Evolutionary conservation across 805 yeast species (phyloP).

Genomic region (Kluyveromyces starmeri): DNA sequence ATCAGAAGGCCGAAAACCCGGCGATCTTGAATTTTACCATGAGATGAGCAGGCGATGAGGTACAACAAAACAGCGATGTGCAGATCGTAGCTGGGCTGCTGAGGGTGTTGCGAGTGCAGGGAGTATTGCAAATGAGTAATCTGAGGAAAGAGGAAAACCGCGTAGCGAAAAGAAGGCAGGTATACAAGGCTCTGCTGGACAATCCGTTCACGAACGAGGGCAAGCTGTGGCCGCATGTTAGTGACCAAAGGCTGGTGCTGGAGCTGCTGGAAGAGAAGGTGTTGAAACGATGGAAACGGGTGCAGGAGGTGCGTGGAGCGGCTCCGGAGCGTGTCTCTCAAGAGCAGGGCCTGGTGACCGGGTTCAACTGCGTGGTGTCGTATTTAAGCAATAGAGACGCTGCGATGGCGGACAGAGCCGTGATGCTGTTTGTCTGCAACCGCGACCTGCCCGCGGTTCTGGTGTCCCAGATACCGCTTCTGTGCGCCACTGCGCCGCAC

Average conservation of each 20-base stretch:
- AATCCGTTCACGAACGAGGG: slow-evolving; percentile 49
- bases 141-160: slow-evolving; percentile 41
- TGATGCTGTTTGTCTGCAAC: slow-evolving; percentile 47
- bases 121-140: too few relatives aligned
- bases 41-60: too few relatives aligned
- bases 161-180: slow-evolving; percentile 37
- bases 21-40: too few relatives aligned
- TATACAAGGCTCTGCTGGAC: slow-evolving; percentile 56
- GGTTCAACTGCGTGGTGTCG: slow-evolving; percentile 49
- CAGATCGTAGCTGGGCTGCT: too few relatives aligned
- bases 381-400: slow-evolving; percentile 38
- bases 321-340: slow-evolving; percentile 7
- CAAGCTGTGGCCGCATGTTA: slow-evolving; percentile 34
- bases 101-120: too few relatives aligned
- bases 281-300: slow-evolving; percentile 28
- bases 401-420: slow-evolving; percentile 5
- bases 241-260: slow-evolving; percentile 31
- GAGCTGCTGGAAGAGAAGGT: slow-evolving; percentile 33
- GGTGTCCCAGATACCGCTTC: slow-evolving; percentile 48
- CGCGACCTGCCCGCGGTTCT: slow-evolving; percentile 45
- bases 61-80: too few relatives aligned
- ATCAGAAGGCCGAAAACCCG: too few relatives aligned
- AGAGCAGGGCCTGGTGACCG: slow-evolving; percentile 28
- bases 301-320: slow-evolving; percentile 19
- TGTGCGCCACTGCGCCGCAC: slow-evolving; percentile 34